These are phyloP conservation scores for Selaginella moellendorffii DNA, from an alignment of 75 land plant genomes.

Conservation along the genomic window DNA sequence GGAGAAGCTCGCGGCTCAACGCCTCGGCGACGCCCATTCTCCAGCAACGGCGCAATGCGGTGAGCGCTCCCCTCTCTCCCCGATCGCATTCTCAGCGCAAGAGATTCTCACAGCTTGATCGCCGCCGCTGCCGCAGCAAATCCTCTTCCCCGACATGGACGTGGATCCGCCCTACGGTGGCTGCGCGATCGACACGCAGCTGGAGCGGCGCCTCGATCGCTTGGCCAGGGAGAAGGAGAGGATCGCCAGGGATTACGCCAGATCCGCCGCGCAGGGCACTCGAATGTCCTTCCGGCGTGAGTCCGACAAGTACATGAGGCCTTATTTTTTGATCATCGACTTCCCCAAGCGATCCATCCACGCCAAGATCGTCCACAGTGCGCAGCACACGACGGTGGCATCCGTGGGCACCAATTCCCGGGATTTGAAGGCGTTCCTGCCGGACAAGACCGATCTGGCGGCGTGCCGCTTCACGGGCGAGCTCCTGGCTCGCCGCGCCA, in stretches of 20 bases:
- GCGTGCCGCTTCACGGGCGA: slow-evolving; percentile 72
- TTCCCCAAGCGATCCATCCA: slow-evolving; percentile 69
- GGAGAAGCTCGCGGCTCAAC: too few species aligned
- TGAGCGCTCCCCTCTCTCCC: not conserved
- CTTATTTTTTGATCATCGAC: slow-evolving; percentile 65
- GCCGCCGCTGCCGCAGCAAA: too few species aligned
- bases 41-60: not conserved
- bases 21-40: too few species aligned
- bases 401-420: slow-evolving; percentile 83
- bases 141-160: not conserved
- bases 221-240: not conserved
- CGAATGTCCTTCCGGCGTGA: not conserved
- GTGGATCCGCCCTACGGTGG: not conserved
- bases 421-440: slow-evolving; percentile 51
- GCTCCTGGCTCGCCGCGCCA: slow-evolving; percentile 61
- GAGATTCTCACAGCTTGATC: not conserved
- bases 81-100: too few species aligned
- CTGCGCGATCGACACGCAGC: too few species aligned
- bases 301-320: slow-evolving; percentile 67
- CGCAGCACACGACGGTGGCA: slow-evolving; percentile 67
- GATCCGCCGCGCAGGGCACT: not conserved
- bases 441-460: slow-evolving; percentile 54
- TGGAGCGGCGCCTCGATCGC: too few species aligned
- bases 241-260: not conserved
- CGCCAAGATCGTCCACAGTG: slow-evolving; percentile 76